These are phyloP conservation scores for Silene noctiflora DNA, from an alignment of 179 eudicot genomes.

Conservation along the genomic window DNA sequence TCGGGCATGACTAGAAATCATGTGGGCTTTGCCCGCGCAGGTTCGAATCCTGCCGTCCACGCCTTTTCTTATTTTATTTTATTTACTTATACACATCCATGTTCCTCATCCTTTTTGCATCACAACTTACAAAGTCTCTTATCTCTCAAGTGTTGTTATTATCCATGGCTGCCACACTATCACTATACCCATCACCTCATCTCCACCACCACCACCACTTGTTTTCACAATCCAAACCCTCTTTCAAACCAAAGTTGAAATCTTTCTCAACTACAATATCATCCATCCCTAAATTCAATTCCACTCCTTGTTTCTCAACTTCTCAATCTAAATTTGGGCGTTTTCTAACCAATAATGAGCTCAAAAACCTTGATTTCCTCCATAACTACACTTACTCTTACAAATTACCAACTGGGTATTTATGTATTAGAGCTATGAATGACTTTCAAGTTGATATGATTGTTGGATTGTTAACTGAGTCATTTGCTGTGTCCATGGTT, in stretches of 20 bases:
- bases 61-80: background rate
- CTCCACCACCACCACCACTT: constrained; percentile 18
- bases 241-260: constrained; percentile 21
- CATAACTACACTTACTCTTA: constrained; percentile 40
- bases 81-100: no score
- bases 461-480: constrained; percentile 52
- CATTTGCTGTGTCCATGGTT: constrained; percentile 74
- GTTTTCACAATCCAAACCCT: constrained; percentile 15
- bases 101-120: no score
- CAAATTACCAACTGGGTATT: constrained; percentile 53
- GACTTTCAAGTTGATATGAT: constrained; percentile 54
- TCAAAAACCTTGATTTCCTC: constrained; percentile 48
- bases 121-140: no score
- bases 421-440: constrained; percentile 60
- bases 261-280: constrained; percentile 13
- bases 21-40: constrained; percentile 98
- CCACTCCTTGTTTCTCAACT: constrained; percentile 22
- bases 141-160: no score
- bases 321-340: constrained; percentile 23
- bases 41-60: constrained; percentile 93
- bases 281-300: constrained; percentile 6
- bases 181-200: constrained; percentile 11
- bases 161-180: constrained; percentile 29
- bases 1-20: constrained; percentile 99
- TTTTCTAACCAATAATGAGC: constrained; percentile 52